phyloP scores from a whole-genome alignment of 2,329 filamentous ascomycete genomes.

The Diaporthe sp. region DNA sequence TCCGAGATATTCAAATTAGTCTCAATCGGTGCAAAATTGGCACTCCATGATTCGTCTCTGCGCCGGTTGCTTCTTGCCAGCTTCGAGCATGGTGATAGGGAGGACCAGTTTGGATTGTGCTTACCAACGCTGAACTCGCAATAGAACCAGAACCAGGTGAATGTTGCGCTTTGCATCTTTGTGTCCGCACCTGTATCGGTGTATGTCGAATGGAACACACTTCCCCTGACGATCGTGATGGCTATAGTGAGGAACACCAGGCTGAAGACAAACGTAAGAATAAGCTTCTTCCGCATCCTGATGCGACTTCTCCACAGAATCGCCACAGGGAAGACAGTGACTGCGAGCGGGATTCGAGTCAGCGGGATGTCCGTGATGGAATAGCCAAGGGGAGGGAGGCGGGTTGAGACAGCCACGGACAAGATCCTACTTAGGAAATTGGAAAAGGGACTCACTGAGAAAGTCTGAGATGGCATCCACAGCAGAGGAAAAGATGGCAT shows the following conservation, averaged over 20 bases:
- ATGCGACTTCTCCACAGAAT: slow-evolving; percentile 43
- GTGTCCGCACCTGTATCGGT: neutral
- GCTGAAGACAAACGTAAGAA: slow-evolving; percentile 40
- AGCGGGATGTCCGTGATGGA: neutral
- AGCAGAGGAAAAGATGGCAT: neutral
- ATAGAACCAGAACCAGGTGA: slow-evolving; percentile 44
- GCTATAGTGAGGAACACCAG: slow-evolving; percentile 43
- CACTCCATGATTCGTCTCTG: too few relatives aligned
- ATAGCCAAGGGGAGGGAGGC: too few relatives aligned
- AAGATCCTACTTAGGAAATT: neutral
- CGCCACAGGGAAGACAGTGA: slow-evolving; percentile 41
- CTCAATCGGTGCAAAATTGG: neutral
- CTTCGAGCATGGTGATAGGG: rapidly evolving
- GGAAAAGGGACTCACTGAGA: neutral
- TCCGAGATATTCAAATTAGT: neutral
- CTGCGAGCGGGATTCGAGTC: neutral
- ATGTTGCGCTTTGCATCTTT: slow-evolving; percentile 21
- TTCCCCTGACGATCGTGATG: slow-evolving; percentile 44
- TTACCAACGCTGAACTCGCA: slow-evolving; percentile 41
- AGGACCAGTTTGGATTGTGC: neutral
- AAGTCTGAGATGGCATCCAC: neutral
- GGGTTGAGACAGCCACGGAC: too few relatives aligned
- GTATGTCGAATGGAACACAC: slow-evolving; percentile 36
- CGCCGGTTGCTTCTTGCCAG: too few relatives aligned
- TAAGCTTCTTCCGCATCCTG: slow-evolving; percentile 42